Conservation (phyloP, 306 rosid genomes). For the Geum urbanum region DNA sequence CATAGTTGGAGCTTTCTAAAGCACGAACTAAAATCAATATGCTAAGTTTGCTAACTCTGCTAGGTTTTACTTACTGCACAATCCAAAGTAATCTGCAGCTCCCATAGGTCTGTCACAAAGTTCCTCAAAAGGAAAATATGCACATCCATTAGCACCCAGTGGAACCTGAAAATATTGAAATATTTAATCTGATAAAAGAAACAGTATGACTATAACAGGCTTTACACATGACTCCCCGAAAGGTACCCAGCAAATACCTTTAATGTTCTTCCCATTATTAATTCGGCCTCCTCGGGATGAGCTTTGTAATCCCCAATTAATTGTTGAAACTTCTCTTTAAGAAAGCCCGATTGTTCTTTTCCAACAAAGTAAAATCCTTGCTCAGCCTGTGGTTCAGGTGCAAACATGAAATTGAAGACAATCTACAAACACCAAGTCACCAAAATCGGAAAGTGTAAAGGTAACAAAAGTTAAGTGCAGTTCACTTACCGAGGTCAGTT, state of each 20-base stretch:
- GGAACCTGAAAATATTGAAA: constrained; percentile 51
- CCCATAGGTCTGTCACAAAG: constrained; percentile 92
- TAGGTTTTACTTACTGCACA: constrained; percentile 66
- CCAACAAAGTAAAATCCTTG: constrained; percentile 87
- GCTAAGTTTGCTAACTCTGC: constrained; percentile 3
- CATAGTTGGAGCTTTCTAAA: neutral
- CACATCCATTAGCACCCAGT: constrained; percentile 82
- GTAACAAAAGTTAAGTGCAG: neutral
- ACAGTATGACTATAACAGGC: constrained; percentile 5
- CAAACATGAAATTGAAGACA: constrained; percentile 22
- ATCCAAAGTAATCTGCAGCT: constrained; percentile 94
- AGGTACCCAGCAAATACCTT: constrained; percentile 34
- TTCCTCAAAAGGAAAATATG: constrained; percentile 78
- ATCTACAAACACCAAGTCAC: constrained; percentile 3
- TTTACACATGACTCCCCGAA: constrained; percentile 1
- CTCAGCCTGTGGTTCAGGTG: constrained; percentile 56
- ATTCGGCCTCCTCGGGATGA: constrained; percentile 73
- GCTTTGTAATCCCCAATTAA: constrained; percentile 59
- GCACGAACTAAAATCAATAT: neutral
- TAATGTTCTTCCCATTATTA: constrained; percentile 86
- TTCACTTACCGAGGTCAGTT: constrained; percentile 75
- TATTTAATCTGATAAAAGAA: constrained; percentile 19
- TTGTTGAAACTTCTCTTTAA: constrained; percentile 62
- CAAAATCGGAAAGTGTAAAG: neutral
- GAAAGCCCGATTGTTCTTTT: constrained; percentile 48